Evolutionary conservation across 2,329 filamentous ascomycete species (phyloP).

Genomic region (Xylaria sp.): DNA sequence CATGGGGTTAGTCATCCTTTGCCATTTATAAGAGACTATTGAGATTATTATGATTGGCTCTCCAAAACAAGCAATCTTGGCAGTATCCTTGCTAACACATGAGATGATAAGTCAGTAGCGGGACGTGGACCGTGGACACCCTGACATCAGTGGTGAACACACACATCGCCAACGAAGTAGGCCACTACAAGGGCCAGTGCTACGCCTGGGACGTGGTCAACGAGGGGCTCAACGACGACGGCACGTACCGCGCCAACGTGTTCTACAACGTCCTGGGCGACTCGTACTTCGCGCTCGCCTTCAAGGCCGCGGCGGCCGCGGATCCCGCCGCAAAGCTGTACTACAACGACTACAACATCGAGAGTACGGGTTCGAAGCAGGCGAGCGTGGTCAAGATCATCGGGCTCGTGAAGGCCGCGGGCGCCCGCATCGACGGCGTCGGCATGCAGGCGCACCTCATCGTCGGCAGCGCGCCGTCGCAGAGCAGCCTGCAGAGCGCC

Average conservation of each 20-base stretch:
- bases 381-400: conserved; percentile 59
- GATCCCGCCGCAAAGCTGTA: conserved; percentile 67
- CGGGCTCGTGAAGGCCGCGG: conserved; percentile 57
- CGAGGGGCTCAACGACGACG: conserved; percentile 69
- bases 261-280: conserved; percentile 67
- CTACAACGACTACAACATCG: conserved; percentile 71
- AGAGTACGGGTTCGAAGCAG: conserved; percentile 61
- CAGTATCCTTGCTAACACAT: conserved; percentile 40
- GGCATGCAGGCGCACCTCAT: conserved; percentile 72
- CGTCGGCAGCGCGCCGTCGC: conserved; percentile 62
- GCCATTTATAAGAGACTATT: background rate
- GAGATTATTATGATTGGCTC: background rate
- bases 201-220: conserved; percentile 75
- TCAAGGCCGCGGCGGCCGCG: conserved; percentile 64
- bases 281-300: conserved; percentile 68
- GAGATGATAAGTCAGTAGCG: conserved; percentile 44
- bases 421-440: conserved; percentile 70
- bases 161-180: conserved; percentile 69
- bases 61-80: background rate
- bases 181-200: conserved; percentile 69
- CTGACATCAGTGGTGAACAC: conserved; percentile 67
- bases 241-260: conserved; percentile 62
- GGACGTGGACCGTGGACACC: conserved; percentile 67
- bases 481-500: conserved; percentile 57
- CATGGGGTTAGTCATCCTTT: conserved; percentile 30